phyloP scores from a whole-genome alignment of 768 basidiomycete genomes.

The Dioszegia aurantiaca region DNA sequence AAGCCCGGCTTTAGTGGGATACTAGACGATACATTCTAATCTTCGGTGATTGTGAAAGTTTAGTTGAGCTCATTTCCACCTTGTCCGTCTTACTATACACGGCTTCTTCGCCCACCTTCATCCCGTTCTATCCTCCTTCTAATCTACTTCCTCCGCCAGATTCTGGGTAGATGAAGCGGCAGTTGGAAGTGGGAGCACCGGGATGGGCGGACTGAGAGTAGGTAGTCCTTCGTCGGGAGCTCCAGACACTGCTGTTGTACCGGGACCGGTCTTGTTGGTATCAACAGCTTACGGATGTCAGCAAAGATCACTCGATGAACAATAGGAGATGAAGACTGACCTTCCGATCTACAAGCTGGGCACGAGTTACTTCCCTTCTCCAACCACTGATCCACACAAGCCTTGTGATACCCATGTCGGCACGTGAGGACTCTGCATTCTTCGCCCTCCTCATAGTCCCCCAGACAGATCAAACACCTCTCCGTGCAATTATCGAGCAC shows the following conservation, averaged over 20 bases:
- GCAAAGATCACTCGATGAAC: too few relatives aligned
- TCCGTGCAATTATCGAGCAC: slow-evolving; percentile 77
- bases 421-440: slow-evolving; percentile 77
- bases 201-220: not conserved
- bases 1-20: too few relatives aligned
- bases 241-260: too few relatives aligned
- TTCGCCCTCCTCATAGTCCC: slow-evolving; percentile 75
- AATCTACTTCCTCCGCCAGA: not conserved
- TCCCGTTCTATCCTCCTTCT: too few relatives aligned
- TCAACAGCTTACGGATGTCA: too few relatives aligned
- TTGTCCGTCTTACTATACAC: too few relatives aligned
- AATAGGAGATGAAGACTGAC: slow-evolving; percentile 34
- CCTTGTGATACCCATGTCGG: slow-evolving; percentile 83
- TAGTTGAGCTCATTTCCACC: too few relatives aligned
- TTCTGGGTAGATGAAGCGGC: too few relatives aligned
- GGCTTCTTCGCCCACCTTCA: too few relatives aligned
- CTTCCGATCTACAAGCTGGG: slow-evolving; percentile 73
- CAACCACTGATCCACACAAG: slow-evolving; percentile 82
- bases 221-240: not conserved
- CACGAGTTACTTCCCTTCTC: slow-evolving; percentile 83
- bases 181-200: not conserved
- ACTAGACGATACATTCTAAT: too few relatives aligned
- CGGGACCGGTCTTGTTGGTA: not conserved
- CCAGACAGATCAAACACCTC: slow-evolving; percentile 67
- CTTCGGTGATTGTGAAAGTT: too few relatives aligned